Evolutionary conservation across 495 filamentous ascomycete species (phyloP).

Genomic region (Tuber calosporum): DNA sequence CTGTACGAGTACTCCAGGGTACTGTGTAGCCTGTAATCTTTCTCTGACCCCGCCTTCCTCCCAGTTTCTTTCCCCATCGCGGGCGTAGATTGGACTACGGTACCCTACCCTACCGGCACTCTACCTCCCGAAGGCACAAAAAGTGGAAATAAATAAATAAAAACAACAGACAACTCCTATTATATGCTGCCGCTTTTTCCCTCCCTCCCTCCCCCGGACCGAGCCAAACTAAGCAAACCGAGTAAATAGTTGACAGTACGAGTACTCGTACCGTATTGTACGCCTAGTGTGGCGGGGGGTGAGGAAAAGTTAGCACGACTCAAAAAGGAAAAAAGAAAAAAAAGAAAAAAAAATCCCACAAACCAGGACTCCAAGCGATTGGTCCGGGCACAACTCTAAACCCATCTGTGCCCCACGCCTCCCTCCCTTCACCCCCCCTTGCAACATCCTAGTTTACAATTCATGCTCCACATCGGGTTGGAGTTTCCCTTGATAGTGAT

Average conservation of each 20-base stretch:
- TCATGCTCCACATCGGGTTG: background rate
- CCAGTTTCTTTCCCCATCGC: background rate
- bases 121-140: background rate
- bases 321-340: background rate
- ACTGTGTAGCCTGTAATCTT: conserved; percentile 2
- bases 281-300: background rate
- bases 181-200: conserved; percentile 11
- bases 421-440: too few species aligned
- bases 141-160: background rate
- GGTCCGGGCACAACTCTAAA: conserved; percentile 23
- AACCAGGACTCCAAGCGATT: conserved; percentile 36
- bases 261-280: background rate
- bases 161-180: conserved; percentile 34
- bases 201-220: conserved; percentile 28
- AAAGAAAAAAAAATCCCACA: conserved; percentile 23
- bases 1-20: too few species aligned
- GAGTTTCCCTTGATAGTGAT: background rate
- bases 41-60: background rate
- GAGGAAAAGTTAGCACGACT: background rate
- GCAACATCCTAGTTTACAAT: background rate
- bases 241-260: background rate
- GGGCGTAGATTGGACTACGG: background rate
- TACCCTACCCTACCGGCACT: too few species aligned
- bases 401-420: conserved; percentile 37
- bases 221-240: background rate